A percentile compares a stretch with the other conserved stretches of the same genome.
phyloP scores from a whole-genome alignment of 768 basidiomycete species.

The Boletus edulis region DNA sequence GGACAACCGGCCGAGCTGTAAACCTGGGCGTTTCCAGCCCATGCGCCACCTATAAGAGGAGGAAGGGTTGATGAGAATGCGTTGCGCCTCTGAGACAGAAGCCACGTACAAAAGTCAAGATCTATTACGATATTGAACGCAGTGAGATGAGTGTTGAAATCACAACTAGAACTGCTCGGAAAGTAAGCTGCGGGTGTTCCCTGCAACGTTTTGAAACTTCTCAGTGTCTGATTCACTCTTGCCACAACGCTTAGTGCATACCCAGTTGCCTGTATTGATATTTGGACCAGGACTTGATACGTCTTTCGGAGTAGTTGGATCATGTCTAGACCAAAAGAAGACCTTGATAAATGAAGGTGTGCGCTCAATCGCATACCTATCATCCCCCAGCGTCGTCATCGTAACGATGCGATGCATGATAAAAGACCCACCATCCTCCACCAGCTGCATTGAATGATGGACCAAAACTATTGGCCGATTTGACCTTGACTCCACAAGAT shows the following conservation, averaged over 20 bases:
- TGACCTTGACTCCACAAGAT: slow-evolving; percentile 31
- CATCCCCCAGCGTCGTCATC: not conserved
- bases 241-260: not conserved
- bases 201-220: slow-evolving; percentile 25
- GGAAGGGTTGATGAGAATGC: not conserved
- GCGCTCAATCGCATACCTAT: slow-evolving; percentile 38
- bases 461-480: slow-evolving; percentile 30
- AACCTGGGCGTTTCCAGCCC: slow-evolving; percentile 23
- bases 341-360: slow-evolving; percentile 33
- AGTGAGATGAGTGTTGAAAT: slow-evolving; percentile 52
- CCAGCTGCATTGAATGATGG: slow-evolving; percentile 33
- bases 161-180: slow-evolving; percentile 52
- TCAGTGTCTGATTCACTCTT: not conserved
- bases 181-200: slow-evolving; percentile 62
- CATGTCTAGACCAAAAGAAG: slow-evolving; percentile 39
- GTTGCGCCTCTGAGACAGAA: not conserved
- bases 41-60: slow-evolving; percentile 20
- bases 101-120: slow-evolving; percentile 27
- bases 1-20: slow-evolving; percentile 26
- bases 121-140: slow-evolving; percentile 67
- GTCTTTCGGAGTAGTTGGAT: slow-evolving; percentile 30
- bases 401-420: not conserved
- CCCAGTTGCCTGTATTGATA: slow-evolving; percentile 25
- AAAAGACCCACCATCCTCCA: slow-evolving; percentile 34
- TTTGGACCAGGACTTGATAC: slow-evolving; percentile 23